Base-by-base conservation (phyloP, 129 eudicot species). In the Smallanthus sonchifolius region DNA sequence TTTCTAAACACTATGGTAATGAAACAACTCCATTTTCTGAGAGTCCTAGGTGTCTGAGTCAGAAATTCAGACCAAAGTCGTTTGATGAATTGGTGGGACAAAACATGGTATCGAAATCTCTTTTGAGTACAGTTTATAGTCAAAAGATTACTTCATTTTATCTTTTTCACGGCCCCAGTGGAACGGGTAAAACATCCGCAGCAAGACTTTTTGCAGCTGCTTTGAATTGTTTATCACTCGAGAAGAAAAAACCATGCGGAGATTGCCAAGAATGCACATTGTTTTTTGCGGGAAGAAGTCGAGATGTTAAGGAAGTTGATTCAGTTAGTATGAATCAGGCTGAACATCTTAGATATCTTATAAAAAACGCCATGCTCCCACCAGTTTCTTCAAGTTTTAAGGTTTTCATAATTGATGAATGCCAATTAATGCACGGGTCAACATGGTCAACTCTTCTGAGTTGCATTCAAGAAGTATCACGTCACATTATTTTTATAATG, bases 191-290 rank as follows among this genome's bases (percentile, higher is more conserved):
- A 68, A 86, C 94, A 61, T 86, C 91, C 59, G 94, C 94, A 47
- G 84, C 99, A 2, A 88, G 94, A 76, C 79, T 95, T 5, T 95
- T 88, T 72, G 99, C 99, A 68, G 99, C 96, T 36, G 97, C 92
- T 17, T 81, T 95, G 59, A 95, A 95, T 75, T 95, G 99, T 69
- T 84, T 90, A 7, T 84, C 93, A 8, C 67, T 45, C 0, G 87
- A 87, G 35, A 76, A 69, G 9, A 54, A 79, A 54, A 85, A 43
- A 67, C 99, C 99, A 1, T 95, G 99, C 63, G 96, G 96, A 19
- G 13, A 59, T 52, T 95, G 99, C 83, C 85, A 82, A 70, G 97
- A 91, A 78, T 95, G 99, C 69, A 63, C 79, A 1, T 52, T 84
- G 34, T 88, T 86, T 68, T 95, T 91, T 65, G 80, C 99, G 1